phyloP scores from a whole-genome alignment of 352 stramenopile species.

The Blastocystis sp. region DNA sequence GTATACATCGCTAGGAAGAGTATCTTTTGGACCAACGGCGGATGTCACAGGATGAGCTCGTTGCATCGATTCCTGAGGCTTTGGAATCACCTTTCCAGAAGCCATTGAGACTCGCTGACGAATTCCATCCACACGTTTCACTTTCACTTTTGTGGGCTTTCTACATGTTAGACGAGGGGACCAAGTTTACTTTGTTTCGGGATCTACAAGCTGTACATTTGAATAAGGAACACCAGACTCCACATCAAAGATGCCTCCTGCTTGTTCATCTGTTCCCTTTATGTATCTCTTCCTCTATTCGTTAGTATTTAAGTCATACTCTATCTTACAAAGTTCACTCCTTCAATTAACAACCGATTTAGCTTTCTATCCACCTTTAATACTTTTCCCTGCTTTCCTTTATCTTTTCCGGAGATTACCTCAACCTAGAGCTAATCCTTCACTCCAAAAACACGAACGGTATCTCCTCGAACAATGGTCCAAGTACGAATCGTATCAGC shows the following conservation, averaged over 20 bases:
- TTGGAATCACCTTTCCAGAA: slow-evolving; percentile 52
- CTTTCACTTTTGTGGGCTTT: slow-evolving; percentile 60
- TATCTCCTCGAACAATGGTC: slow-evolving; percentile 40
- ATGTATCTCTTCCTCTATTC: slow-evolving; percentile 47
- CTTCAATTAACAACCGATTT: slow-evolving; percentile 64
- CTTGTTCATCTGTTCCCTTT: slow-evolving; percentile 31
- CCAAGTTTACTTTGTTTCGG: slow-evolving; percentile 34
- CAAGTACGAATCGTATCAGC: slow-evolving; percentile 54
- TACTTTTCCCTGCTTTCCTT: slow-evolving; percentile 65
- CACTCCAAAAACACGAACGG: neutral
- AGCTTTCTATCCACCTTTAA: slow-evolving; percentile 62
- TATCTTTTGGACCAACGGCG: slow-evolving; percentile 49
- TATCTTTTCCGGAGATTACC: slow-evolving; percentile 63
- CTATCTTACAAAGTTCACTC: slow-evolving; percentile 62
- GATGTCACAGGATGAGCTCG: slow-evolving; percentile 40
- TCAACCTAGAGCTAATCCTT: slow-evolving; percentile 49
- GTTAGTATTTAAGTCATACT: neutral
- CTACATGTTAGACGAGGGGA: neutral
- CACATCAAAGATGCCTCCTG: slow-evolving; percentile 60
- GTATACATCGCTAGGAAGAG: slow-evolving; percentile 46
- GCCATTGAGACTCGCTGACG: neutral
- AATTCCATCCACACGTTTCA: slow-evolving; percentile 55
- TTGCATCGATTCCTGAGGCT: slow-evolving; percentile 49
- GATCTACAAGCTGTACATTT: slow-evolving; percentile 65
- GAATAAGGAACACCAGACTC: slow-evolving; percentile 63